These are phyloP conservation scores for Venustampulla echinocandica DNA, from an alignment of 495 filamentous ascomycete genomes.

Conservation along the genomic window DNA sequence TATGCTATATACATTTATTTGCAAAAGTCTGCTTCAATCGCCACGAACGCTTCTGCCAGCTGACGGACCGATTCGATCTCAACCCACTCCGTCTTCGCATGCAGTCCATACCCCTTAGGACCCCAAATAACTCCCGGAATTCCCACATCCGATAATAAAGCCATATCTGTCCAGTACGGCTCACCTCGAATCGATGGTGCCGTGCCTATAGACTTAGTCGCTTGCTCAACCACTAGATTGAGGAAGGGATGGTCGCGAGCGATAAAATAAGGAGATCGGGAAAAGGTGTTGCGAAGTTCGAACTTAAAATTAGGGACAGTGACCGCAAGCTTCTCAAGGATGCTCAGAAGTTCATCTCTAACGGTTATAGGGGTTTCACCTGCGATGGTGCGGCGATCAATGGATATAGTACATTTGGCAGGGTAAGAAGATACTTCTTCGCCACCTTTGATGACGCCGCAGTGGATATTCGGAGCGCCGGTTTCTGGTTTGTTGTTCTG, in stretches of 20 bases:
- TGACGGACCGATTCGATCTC: slow-evolving; percentile 24
- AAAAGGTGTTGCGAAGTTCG: slow-evolving; percentile 16
- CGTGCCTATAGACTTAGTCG: neutral
- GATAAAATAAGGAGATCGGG: slow-evolving; percentile 13
- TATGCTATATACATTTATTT: too few species aligned
- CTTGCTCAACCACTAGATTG: neutral
- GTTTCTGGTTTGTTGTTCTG: slow-evolving; percentile 27
- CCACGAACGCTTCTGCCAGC: slow-evolving; percentile 10
- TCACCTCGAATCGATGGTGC: neutral
- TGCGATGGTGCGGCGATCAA: slow-evolving; percentile 38
- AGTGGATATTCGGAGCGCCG: slow-evolving; percentile 31
- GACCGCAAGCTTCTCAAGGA: slow-evolving; percentile 4
- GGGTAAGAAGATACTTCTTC: slow-evolving; percentile 41
- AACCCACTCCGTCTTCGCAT: slow-evolving; percentile 40
- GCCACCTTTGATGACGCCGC: slow-evolving; percentile 37
- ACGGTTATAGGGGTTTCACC: slow-evolving; percentile 29
- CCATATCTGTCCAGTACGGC: neutral
- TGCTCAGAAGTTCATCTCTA: slow-evolving; percentile 18
- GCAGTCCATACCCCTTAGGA: slow-evolving; percentile 33
- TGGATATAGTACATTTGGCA: slow-evolving; percentile 31
- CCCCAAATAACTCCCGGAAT: slow-evolving; percentile 36
- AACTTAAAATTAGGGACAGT: slow-evolving; percentile 14
- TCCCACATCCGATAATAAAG: slow-evolving; percentile 21
- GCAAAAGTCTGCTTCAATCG: neutral
- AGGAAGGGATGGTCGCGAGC: slow-evolving; percentile 26